Percentiles rank a stretch among this genome's conserved stretches.
Evolutionary conservation across 2,329 filamentous ascomycete species (phyloP).

Genomic region (Huntiella abstrusa): DNA sequence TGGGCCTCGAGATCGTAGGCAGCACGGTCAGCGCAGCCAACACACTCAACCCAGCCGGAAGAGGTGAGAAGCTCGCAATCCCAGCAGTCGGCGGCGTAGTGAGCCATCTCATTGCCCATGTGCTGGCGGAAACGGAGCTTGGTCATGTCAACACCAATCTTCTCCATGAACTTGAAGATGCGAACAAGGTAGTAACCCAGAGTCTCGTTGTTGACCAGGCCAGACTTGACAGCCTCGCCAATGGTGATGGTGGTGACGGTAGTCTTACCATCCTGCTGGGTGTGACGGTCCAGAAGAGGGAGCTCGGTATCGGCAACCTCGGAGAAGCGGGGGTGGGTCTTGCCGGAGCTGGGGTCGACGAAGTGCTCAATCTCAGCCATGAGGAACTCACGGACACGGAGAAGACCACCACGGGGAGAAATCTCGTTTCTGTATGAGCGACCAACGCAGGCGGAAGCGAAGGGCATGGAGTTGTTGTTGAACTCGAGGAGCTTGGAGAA

Average conservation of each 20-base stretch:
- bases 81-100: conserved; percentile 96
- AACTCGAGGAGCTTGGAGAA: conserved; percentile 93
- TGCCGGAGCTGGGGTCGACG: conserved; percentile 83
- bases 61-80: conserved; percentile 84
- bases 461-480: conserved; percentile 89
- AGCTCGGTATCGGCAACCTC: conserved; percentile 75
- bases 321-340: conserved; percentile 78
- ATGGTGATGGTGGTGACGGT: conserved; percentile 54
- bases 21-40: conserved; percentile 87
- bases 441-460: conserved; percentile 90
- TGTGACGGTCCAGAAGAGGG: conserved; percentile 63
- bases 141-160: conserved; percentile 66
- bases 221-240: conserved; percentile 65
- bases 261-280: conserved; percentile 75
- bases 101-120: conserved; percentile 62
- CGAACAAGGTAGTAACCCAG: conserved; percentile 92
- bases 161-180: conserved; percentile 77
- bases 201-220: conserved; percentile 89
- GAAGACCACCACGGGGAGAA: conserved; percentile 72
- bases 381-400: conserved; percentile 89
- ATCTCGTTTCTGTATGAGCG: conserved; percentile 98
- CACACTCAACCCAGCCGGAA: conserved; percentile 95
- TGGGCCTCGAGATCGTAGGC: conserved; percentile 90
- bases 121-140: conserved; percentile 96
- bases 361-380: conserved; percentile 99